phyloP scores from a whole-genome alignment of 768 basidiomycete species.

The Paxillus ammoniavirescens region DNA sequence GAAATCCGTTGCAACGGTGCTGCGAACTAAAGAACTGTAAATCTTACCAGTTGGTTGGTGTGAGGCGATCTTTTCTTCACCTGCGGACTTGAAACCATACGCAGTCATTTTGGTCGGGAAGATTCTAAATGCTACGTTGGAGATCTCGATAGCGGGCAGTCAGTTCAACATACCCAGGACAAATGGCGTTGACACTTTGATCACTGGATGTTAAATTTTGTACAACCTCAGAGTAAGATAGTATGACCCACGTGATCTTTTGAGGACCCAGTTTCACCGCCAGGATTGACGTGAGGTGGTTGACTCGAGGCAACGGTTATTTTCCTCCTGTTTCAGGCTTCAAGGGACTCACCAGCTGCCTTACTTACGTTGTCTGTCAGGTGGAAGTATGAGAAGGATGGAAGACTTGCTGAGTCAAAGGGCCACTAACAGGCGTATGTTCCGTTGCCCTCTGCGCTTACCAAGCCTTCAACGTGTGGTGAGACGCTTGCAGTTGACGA shows the following conservation, averaged over 20 bases:
- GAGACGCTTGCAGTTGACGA: constrained; percentile 66
- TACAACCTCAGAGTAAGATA: background rate
- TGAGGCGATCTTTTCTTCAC: constrained; percentile 50
- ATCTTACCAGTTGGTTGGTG: constrained; percentile 64
- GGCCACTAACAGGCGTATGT: constrained; percentile 73
- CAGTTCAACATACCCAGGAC: constrained; percentile 58
- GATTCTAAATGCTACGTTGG: constrained; percentile 38
- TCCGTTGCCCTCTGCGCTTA: constrained; percentile 58
- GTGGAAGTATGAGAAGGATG: background rate
- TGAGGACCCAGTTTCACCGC: constrained; percentile 60
- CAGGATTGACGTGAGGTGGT: constrained; percentile 74
- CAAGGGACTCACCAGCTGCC: constrained; percentile 55
- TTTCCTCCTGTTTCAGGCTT: background rate
- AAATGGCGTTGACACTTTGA: constrained; percentile 78
- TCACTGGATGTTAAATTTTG: background rate
- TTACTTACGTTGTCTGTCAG: constrained; percentile 73
- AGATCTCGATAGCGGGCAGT: background rate
- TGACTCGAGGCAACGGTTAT: constrained; percentile 41
- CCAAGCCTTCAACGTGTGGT: constrained; percentile 43
- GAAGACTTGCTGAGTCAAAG: background rate
- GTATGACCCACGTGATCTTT: constrained; percentile 60
- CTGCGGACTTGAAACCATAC: constrained; percentile 55
- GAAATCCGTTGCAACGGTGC: background rate
- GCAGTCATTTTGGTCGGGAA: constrained; percentile 89
- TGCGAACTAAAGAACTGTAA: background rate